These are phyloP conservation scores for Bretziella fagacearum DNA, from an alignment of 2,329 filamentous ascomycete genomes.

Conservation along the genomic window DNA sequence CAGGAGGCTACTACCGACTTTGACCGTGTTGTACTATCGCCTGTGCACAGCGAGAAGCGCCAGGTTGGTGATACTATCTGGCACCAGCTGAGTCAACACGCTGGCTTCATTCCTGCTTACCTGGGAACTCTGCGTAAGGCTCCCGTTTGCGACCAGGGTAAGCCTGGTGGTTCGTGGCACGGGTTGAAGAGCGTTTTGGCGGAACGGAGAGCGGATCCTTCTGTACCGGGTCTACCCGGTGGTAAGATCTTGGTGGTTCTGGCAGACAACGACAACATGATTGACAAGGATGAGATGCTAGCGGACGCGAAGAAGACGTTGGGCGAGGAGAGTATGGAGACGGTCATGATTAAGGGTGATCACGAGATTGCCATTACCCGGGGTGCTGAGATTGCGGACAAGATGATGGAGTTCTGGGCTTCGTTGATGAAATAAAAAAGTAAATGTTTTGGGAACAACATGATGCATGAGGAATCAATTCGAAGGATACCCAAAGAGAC, in stretches of 20 bases:
- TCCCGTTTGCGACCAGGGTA: slow-evolving; percentile 47
- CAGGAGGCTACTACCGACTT: slow-evolving; percentile 23
- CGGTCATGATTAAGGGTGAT: slow-evolving; percentile 42
- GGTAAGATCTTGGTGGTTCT: slow-evolving; percentile 47
- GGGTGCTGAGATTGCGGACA: slow-evolving; percentile 37
- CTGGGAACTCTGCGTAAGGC: slow-evolving; percentile 53
- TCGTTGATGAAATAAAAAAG: neutral
- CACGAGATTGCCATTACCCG: slow-evolving; percentile 54
- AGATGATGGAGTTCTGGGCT: slow-evolving; percentile 14
- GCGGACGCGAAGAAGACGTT: slow-evolving; percentile 42
- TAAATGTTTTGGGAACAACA: neutral
- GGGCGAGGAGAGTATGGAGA: slow-evolving; percentile 38
- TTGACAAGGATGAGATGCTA: slow-evolving; percentile 45
- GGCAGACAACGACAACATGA: slow-evolving; percentile 48
- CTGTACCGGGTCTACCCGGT: slow-evolving; percentile 21
- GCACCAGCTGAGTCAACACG: slow-evolving; percentile 53
- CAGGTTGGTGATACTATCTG: slow-evolving; percentile 41
- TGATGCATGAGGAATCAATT: neutral
- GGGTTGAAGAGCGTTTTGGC: slow-evolving; percentile 34
- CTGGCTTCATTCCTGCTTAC: slow-evolving; percentile 53
- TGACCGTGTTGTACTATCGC: slow-evolving; percentile 34
- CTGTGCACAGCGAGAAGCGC: slow-evolving; percentile 33
- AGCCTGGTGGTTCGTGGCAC: slow-evolving; percentile 37
- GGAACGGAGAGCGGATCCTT: slow-evolving; percentile 21
- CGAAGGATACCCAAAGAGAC: neutral